Evolutionary conservation across 495 filamentous ascomycete genomes (phyloP).

Genomic region (Extremus antarcticus): DNA sequence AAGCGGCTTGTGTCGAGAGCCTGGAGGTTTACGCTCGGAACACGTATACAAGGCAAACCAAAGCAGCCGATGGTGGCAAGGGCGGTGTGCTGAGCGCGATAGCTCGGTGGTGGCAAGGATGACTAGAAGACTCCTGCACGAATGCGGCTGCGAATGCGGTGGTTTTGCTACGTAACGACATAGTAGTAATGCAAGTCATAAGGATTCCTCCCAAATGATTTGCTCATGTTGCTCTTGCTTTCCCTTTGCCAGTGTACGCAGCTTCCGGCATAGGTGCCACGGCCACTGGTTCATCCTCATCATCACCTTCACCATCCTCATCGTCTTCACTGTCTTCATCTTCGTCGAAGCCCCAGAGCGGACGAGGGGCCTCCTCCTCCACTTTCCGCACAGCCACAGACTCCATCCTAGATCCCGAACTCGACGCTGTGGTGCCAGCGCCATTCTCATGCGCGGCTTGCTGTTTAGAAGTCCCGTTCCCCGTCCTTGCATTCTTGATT

Average conservation of each 20-base stretch:
- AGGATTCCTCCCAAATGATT: too few species aligned
- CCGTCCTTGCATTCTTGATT: constrained; percentile 31
- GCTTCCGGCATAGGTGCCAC: constrained; percentile 15
- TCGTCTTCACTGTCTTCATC: constrained; percentile 69
- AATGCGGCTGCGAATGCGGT: too few species aligned
- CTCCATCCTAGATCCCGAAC: constrained; percentile 15
- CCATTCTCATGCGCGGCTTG: constrained; percentile 40
- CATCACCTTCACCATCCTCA: constrained; percentile 22
- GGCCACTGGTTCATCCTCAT: neutral
- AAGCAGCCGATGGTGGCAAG: too few species aligned
- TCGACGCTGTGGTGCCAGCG: constrained; percentile 19
- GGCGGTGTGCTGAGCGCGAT: too few species aligned
- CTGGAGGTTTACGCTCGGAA: too few species aligned
- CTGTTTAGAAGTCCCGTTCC: constrained; percentile 24
- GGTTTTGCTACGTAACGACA: too few species aligned
- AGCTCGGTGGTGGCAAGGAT: too few species aligned
- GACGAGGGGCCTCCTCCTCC: constrained; percentile 27
- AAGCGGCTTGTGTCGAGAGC: too few species aligned
- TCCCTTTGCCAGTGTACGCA: constrained; percentile 18
- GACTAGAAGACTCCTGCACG: too few species aligned
- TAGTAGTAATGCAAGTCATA: too few species aligned
- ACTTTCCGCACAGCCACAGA: constrained; percentile 25
- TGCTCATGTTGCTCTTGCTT: constrained; percentile 15
- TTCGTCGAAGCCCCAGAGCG: constrained; percentile 78
- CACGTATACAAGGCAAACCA: too few species aligned